Conservation (phyloP, 192 early-diverging fungal genomes). For the Entomortierella chlamydospora region DNA sequence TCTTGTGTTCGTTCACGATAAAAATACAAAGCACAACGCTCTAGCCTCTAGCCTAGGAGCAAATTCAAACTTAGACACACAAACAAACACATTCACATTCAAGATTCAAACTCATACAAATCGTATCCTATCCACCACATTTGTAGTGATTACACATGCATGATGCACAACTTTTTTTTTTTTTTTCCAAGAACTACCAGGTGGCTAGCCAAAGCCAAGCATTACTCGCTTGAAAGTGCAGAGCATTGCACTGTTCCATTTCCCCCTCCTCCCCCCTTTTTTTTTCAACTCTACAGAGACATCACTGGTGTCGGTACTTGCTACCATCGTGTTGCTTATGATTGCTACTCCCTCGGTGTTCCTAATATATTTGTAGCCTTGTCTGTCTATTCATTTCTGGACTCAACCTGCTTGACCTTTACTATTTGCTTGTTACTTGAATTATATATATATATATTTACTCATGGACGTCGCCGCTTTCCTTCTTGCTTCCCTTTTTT, state of each 20-base stretch:
- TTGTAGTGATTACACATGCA: background rate
- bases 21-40: background rate
- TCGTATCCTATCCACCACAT: background rate
- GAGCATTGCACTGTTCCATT: too few relatives aligned
- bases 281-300: too few relatives aligned
- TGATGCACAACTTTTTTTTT: background rate
- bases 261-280: too few relatives aligned
- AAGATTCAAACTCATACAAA: background rate
- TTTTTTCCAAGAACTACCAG: too few relatives aligned
- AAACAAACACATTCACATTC: background rate
- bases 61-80: background rate
- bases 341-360: too few relatives aligned
- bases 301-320: too few relatives aligned
- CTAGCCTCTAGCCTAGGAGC: background rate
- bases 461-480: background rate
- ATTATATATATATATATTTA: background rate
- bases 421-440: background rate
- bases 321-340: too few relatives aligned
- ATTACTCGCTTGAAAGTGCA: too few relatives aligned
- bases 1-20: background rate
- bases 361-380: conserved; percentile 1
- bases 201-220: too few relatives aligned
- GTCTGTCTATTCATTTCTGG: conserved; percentile 13
- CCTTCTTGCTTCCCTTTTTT: background rate
- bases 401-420: background rate